A percentile compares a stretch with the other conserved stretches of the same genome.
These are phyloP conservation scores for Solanum chmielewskii DNA, from an alignment of 257 asterid species.

Conservation along the genomic window DNA sequence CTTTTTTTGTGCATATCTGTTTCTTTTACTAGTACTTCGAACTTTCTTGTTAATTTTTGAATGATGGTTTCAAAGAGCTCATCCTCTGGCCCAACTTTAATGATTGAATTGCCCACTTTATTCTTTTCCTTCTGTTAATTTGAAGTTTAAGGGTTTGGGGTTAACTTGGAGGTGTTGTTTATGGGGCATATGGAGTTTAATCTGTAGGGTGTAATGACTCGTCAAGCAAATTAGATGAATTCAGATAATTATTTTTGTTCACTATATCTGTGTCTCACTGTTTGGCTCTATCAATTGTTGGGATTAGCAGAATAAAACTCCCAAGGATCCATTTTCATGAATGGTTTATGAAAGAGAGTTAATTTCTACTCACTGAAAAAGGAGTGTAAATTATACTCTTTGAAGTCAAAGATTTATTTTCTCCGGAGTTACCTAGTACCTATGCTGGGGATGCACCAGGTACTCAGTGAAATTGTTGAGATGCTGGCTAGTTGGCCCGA, in stretches of 20 bases:
- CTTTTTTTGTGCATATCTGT: not conserved
- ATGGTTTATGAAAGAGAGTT: not conserved
- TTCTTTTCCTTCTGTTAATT: not conserved
- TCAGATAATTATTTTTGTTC: not conserved
- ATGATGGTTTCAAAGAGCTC: not conserved
- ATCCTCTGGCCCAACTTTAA: not conserved
- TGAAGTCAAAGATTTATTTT: not conserved
- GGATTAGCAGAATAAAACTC: not conserved
- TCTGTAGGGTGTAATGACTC: not conserved
- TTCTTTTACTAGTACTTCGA: not conserved
- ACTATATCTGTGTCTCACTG: not conserved
- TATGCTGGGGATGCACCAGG: not conserved
- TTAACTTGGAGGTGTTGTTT: not conserved
- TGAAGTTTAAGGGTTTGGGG: not conserved
- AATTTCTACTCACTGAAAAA: not conserved
- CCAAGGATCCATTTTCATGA: not conserved
- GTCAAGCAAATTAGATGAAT: not conserved
- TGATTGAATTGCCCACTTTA: not conserved
- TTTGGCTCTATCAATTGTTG: not conserved
- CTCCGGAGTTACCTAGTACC: not conserved
- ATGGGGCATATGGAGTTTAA: not conserved
- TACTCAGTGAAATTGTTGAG: not conserved
- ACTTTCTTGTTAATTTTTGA: not conserved
- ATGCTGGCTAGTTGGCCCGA: not conserved
- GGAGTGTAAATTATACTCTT: not conserved